Conservation (phyloP, 2,329 filamentous ascomycete species). For the Lizonia empirigonia region DNA sequence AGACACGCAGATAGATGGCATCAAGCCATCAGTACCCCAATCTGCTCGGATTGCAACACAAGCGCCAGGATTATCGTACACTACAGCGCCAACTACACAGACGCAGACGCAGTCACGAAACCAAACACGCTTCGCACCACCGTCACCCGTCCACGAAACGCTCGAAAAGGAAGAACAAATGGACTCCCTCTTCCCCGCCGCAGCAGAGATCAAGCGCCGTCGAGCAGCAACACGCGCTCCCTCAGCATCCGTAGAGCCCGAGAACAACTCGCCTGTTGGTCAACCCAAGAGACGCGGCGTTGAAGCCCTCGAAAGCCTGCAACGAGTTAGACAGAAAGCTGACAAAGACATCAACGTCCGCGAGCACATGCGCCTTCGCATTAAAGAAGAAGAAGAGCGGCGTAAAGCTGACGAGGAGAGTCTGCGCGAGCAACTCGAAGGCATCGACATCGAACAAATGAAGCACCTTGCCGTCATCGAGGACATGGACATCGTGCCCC, state of each 20-base stretch:
- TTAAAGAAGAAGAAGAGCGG: slow-evolving; percentile 59
- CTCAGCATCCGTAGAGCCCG: slow-evolving; percentile 38
- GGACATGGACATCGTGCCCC: slow-evolving; percentile 68
- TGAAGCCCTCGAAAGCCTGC: slow-evolving; percentile 51
- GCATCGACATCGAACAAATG: slow-evolving; percentile 73
- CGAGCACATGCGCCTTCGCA: slow-evolving; percentile 53
- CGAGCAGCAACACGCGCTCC: slow-evolving; percentile 50
- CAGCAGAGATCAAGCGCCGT: slow-evolving; percentile 78
- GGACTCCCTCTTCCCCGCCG: slow-evolving; percentile 75
- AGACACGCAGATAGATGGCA: slow-evolving; percentile 33
- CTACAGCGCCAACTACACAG: slow-evolving; percentile 25
- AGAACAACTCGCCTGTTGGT: slow-evolving; percentile 46
- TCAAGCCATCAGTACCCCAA: slow-evolving; percentile 24
- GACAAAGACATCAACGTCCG: slow-evolving; percentile 67
- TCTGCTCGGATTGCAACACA: slow-evolving; percentile 4
- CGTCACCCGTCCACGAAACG: slow-evolving; percentile 47
- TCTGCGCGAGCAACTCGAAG: slow-evolving; percentile 62
- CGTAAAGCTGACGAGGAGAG: slow-evolving; percentile 68
- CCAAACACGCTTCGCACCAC: slow-evolving; percentile 30
- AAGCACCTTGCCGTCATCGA: slow-evolving; percentile 77
- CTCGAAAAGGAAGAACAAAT: slow-evolving; percentile 61
- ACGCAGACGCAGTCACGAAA: slow-evolving; percentile 23
- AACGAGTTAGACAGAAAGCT: slow-evolving; percentile 52
- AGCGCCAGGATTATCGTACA: slow-evolving; percentile 17
- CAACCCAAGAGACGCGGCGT: slow-evolving; percentile 26